Percentiles rank a stretch among this genome's conserved stretches.
Evolutionary conservation across 2,329 filamentous ascomycete species (phyloP).

Genomic region (Ceratocystis albifundus): DNA sequence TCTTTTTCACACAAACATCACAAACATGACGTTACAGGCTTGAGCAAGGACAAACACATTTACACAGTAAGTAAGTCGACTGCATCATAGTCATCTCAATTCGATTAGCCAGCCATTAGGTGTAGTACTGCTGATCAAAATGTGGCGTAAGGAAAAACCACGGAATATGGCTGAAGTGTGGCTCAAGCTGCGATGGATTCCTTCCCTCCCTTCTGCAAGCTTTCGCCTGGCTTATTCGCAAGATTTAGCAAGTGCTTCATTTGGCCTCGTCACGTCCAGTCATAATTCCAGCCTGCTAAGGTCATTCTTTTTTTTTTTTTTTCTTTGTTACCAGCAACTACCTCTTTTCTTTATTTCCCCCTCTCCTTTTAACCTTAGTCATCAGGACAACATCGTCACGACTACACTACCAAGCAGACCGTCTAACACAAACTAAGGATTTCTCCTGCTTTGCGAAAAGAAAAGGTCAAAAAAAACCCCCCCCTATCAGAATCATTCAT

Average conservation of each 20-base stretch:
- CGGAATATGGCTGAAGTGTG: background rate
- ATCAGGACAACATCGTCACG: background rate
- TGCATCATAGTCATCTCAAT: background rate
- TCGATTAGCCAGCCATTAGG: background rate
- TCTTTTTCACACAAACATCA: background rate
- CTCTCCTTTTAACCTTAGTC: background rate
- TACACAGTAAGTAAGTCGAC: background rate
- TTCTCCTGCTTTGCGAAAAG: background rate
- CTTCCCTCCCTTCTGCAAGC: background rate
- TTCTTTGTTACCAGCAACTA: background rate
- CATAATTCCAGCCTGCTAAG: background rate
- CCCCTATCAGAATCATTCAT: background rate
- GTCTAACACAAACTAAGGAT: background rate
- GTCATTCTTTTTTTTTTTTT: background rate
- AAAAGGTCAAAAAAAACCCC: background rate
- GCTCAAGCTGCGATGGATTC: background rate
- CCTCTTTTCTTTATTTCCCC: background rate
- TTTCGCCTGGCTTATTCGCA: constrained; percentile 6
- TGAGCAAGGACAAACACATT: background rate
- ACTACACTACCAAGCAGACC: background rate
- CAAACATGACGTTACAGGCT: background rate
- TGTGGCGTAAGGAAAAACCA: background rate
- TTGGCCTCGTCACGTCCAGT: background rate
- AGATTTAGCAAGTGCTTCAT: background rate
- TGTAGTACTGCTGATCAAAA: background rate